Percentiles rank a stretch among this genome's conserved stretches.
Conservation (phyloP, 495 filamentous ascomycete genomes). For the Neurospora sp. region DNA sequence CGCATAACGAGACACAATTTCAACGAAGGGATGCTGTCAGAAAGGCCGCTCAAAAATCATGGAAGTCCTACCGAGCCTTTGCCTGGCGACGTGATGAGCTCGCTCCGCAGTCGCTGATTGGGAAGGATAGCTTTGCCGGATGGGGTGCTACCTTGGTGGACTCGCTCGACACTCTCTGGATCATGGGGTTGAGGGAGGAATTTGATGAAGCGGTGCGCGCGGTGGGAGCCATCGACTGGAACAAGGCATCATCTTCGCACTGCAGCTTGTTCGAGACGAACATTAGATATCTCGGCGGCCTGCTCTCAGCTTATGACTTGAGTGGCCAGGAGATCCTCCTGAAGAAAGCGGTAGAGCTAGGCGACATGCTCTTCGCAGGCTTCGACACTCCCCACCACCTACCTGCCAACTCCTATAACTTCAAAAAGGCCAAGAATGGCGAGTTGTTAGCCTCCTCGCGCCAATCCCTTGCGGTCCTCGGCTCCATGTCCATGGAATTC, state of each 20-base stretch:
- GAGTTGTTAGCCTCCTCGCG: slow-evolving; percentile 25
- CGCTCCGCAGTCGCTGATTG: slow-evolving; percentile 45
- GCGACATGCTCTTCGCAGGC: slow-evolving; percentile 67
- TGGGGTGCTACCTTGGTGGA: slow-evolving; percentile 89
- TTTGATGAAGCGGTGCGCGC: slow-evolving; percentile 65
- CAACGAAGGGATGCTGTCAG: slow-evolving; percentile 40
- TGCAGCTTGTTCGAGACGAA: slow-evolving; percentile 71
- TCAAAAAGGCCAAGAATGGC: slow-evolving; percentile 49
- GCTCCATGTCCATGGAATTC: slow-evolving; percentile 74
- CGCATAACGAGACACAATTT: slow-evolving; percentile 18
- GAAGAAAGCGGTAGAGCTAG: slow-evolving; percentile 71
- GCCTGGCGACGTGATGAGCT: slow-evolving; percentile 75
- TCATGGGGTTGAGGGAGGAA: slow-evolving; percentile 75
- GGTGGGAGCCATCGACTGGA: slow-evolving; percentile 71
- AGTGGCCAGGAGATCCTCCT: slow-evolving; percentile 50
- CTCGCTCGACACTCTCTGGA: slow-evolving; percentile 78
- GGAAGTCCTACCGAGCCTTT: slow-evolving; percentile 62
- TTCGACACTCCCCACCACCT: slow-evolving; percentile 90
- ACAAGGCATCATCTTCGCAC: slow-evolving; percentile 39
- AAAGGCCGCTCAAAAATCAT: slow-evolving; percentile 56
- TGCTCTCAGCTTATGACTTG: slow-evolving; percentile 69
- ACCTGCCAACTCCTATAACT: slow-evolving; percentile 62
- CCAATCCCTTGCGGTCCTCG: slow-evolving; percentile 52
- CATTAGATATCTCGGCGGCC: slow-evolving; percentile 68
- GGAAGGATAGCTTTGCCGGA: slow-evolving; percentile 59